phyloP scores from a whole-genome alignment of 257 asterid species.

The Cinchona pubescens region DNA sequence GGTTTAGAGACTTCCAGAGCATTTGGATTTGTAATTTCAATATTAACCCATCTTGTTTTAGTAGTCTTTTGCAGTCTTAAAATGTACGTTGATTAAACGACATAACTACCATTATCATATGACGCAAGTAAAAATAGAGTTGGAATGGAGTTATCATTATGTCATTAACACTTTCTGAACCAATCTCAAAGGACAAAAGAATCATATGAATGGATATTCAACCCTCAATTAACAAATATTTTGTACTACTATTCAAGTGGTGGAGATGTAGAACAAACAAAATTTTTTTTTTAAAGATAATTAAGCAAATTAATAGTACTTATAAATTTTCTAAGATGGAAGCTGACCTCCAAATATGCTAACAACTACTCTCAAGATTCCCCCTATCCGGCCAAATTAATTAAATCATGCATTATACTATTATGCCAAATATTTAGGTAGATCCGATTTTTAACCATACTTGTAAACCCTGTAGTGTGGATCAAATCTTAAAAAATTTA shows the following conservation, averaged over 20 bases:
- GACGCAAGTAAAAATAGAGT: not conserved
- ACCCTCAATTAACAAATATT: not conserved
- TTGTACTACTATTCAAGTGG: not conserved
- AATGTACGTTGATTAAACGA: too few relatives aligned
- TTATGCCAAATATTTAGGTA: too few relatives aligned
- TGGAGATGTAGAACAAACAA: not conserved
- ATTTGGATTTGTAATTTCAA: too few relatives aligned
- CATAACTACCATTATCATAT: not conserved
- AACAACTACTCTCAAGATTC: slow-evolving; percentile 31
- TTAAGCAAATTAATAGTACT: not conserved
- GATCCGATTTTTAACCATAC: too few relatives aligned
- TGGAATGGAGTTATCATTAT: not conserved
- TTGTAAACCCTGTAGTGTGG: too few relatives aligned
- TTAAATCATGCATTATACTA: slow-evolving; percentile 9
- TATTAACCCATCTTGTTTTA: too few relatives aligned
- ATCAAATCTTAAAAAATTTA: too few relatives aligned
- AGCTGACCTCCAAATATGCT: not conserved
- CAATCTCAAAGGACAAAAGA: not conserved
- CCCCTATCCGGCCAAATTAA: slow-evolving; percentile 24
- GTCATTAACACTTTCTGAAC: not conserved
- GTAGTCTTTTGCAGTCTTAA: too few relatives aligned
- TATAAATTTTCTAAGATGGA: not conserved
- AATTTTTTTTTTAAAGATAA: not conserved
- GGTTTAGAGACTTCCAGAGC: too few relatives aligned
- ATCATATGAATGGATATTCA: slow-evolving; percentile 3